Evolutionary conservation across 768 basidiomycete genomes (phyloP).

Genomic region (Scleroderma bovista): DNA sequence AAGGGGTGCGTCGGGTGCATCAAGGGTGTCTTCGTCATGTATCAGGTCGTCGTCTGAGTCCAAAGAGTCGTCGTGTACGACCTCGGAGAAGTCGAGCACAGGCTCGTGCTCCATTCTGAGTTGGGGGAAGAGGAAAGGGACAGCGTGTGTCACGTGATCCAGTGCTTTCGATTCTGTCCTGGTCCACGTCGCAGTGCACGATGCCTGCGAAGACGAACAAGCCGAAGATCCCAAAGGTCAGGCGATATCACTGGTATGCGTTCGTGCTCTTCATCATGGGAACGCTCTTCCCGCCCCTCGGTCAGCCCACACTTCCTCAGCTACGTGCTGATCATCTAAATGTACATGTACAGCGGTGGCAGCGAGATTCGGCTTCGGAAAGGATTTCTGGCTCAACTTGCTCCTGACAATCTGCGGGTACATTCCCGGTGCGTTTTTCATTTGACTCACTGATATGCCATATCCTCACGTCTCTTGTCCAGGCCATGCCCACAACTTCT

Average conservation of each 20-base stretch:
- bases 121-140: neutral
- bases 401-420: conserved; percentile 88
- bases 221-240: conserved; percentile 51
- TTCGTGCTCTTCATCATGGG: conserved; percentile 82
- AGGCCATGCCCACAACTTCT: conserved; percentile 92
- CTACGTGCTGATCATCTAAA: conserved; percentile 1
- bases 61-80: conserved; percentile 75
- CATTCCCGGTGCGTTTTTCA: conserved; percentile 57
- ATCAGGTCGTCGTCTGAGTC: conserved; percentile 47
- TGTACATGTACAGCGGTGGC: conserved; percentile 64
- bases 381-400: conserved; percentile 88
- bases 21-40: conserved; percentile 23
- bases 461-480: no score
- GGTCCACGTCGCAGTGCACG: conserved; percentile 1
- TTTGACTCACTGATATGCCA: neutral
- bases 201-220: conserved; percentile 42
- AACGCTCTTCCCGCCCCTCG: conserved; percentile 87
- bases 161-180: no score
- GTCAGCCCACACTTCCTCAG: conserved; percentile 35
- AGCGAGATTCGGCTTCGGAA: conserved; percentile 85
- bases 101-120: conserved; percentile 47
- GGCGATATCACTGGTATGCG: conserved; percentile 74
- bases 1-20: conserved; percentile 28
- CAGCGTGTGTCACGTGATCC: neutral
- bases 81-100: conserved; percentile 73